Conservation (phyloP, 2,329 filamentous ascomycete genomes). For the Hypoxylon sp. region DNA sequence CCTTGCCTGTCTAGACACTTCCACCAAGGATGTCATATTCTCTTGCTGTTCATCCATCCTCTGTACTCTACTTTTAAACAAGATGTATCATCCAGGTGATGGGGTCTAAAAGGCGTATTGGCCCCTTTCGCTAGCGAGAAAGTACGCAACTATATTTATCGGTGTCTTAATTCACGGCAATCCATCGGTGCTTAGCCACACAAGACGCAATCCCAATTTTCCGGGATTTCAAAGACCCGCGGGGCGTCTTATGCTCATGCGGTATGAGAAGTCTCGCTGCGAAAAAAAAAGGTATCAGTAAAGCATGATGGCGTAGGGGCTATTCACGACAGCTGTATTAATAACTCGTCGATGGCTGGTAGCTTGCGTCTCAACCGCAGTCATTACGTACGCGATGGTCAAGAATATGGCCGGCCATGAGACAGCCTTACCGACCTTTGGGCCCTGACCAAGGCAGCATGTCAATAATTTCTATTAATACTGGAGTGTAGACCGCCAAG, state of each 20-base stretch:
- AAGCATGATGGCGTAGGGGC: background rate
- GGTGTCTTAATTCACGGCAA: no score
- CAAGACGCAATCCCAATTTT: background rate
- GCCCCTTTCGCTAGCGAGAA: no score
- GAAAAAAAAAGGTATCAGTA: background rate
- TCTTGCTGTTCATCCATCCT: no score
- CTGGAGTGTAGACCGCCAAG: background rate
- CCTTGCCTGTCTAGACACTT: background rate
- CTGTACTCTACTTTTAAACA: no score
- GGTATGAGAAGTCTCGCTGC: no score
- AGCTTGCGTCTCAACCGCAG: background rate
- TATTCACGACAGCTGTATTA: background rate
- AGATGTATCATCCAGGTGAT: no score
- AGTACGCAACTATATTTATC: no score
- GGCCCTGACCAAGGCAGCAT: background rate
- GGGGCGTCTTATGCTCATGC: no score
- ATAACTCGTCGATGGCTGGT: background rate
- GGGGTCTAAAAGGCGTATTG: no score
- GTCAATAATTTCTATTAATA: background rate
- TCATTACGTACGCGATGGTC: background rate
- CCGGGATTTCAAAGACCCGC: background rate
- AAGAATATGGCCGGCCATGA: background rate
- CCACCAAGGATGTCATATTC: background rate
- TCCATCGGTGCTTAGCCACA: no score
- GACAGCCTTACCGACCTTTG: background rate